A percentile compares a stretch with the other conserved stretches of the same genome.
These are phyloP conservation scores for Penicillium sp. DNA, from an alignment of 2,329 filamentous ascomycete species.

Conservation along the genomic window DNA sequence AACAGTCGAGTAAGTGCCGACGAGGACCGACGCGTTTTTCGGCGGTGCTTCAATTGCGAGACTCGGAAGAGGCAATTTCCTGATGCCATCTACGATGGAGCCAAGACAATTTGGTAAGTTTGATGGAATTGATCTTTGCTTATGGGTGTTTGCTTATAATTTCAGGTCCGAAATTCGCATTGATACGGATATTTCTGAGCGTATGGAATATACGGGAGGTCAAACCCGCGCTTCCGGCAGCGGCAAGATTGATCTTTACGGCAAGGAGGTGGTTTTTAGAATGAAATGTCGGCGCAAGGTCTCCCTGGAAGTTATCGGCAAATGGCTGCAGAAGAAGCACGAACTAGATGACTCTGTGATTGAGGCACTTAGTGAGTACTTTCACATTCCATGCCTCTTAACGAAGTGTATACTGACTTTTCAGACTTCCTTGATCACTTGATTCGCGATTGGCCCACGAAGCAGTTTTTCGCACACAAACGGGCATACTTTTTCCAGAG, in stretches of 20 bases:
- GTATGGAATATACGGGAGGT: conserved; percentile 72
- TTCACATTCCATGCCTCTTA: neutral
- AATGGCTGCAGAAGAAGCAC: conserved; percentile 63
- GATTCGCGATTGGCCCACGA: conserved; percentile 74
- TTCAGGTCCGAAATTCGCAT: conserved; percentile 39
- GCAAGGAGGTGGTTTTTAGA: conserved; percentile 52
- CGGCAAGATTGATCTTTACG: conserved; percentile 2
- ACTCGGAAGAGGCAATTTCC: conserved; percentile 57
- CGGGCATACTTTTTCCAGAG: conserved; percentile 72
- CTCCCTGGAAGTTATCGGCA: conserved; percentile 63
- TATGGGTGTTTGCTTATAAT: conserved; percentile 35
- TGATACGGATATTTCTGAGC: conserved; percentile 48
- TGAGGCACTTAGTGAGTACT: conserved; percentile 68
- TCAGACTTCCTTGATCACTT: conserved; percentile 82
- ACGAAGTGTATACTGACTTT: conserved; percentile 4
- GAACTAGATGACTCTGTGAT: conserved; percentile 67
- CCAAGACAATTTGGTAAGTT: conserved; percentile 77
- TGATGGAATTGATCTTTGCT: conserved; percentile 9
- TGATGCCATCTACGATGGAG: conserved; percentile 71
- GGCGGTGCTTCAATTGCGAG: conserved; percentile 72
- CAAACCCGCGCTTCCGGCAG: conserved; percentile 45
- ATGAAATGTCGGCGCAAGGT: conserved; percentile 59
- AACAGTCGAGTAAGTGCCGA: conserved; percentile 50
- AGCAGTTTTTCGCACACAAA: conserved; percentile 69
- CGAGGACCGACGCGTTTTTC: conserved; percentile 56